Base-by-base conservation (phyloP, 164 flowering plant species). In the Buxus sempervirens region DNA sequence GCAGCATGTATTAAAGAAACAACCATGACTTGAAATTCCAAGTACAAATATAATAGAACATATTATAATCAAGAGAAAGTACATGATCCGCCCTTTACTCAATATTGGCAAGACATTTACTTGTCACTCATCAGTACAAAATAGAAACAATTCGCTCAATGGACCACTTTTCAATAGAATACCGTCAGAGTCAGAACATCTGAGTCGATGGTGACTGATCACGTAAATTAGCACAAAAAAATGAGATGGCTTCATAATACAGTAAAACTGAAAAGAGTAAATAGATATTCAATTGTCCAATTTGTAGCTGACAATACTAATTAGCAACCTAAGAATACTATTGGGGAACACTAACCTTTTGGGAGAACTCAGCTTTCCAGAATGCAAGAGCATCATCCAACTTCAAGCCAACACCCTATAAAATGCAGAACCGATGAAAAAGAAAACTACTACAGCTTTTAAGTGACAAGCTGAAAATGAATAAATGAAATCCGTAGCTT, bases 351-450 rank as follows among this genome's bases (percentile, higher is more conserved):
- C 72, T 53, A 62, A 90, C 99, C 91, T 88, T 95, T 45, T 76
- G 83, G 10, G 97, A 83, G 76, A 95, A 95, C 79, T 95, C 99
- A 20, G 93, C 88, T 82, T 76, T 92, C 98, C 98, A 92, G 64
- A 95, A 95, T 71, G 91, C 88, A 70, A 95, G 85, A 58, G 98
- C 99, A 83, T 92, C 99, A 68, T 95, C 98, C 82, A 95, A 78
- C 81, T 86, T 90, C 82, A 92, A 76, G 32, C 97, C 99, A 75
- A 88, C 99, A 72, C 97, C 97, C 98, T 95, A 42, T 53, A 61
- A 16, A 62, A 32, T 13, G 45, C 7, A 32, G 38, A 3, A 58
- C 63, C 60, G 49, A 67, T 54, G 26, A 70, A 9, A 27, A 51
- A 2, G 56, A n/a, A 55, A 10, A 26, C n/a, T 51, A 48, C 2